Conservation (phyloP, 495 filamentous ascomycete genomes). For the Penicilliopsis zonata region DNA sequence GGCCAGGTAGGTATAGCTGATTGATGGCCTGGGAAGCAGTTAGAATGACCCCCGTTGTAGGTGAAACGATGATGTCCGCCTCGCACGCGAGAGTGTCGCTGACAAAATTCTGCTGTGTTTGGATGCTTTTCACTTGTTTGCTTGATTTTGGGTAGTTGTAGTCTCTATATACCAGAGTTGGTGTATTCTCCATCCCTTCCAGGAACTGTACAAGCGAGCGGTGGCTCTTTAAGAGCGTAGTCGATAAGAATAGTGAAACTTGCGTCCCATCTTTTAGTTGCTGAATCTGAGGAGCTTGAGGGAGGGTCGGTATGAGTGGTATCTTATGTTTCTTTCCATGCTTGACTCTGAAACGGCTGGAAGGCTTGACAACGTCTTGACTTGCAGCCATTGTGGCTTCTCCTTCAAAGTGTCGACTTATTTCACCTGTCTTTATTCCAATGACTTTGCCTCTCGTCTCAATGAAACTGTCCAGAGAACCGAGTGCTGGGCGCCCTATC, state of each 20-base stretch:
- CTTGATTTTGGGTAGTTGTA: not conserved
- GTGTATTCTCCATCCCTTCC: not conserved
- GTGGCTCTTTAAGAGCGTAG: not conserved
- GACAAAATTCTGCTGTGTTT: not conserved
- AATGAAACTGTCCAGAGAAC: slow-evolving; percentile 20
- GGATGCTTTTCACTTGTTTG: too few relatives aligned
- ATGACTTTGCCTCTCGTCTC: slow-evolving; percentile 10
- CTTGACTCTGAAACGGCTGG: too few relatives aligned
- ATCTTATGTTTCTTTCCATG: too few relatives aligned
- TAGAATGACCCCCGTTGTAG: slow-evolving; percentile 53
- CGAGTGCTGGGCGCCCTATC: slow-evolving; percentile 4
- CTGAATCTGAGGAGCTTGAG: too few relatives aligned
- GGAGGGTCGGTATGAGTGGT: too few relatives aligned
- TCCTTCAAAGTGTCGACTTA: too few relatives aligned
- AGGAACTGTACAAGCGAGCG: not conserved
- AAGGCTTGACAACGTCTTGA: too few relatives aligned
- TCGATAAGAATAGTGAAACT: not conserved
- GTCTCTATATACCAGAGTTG: not conserved
- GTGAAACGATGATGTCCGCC: slow-evolving; percentile 67
- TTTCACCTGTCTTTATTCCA: not conserved
- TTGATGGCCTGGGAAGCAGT: slow-evolving; percentile 65
- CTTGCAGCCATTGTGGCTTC: too few relatives aligned
- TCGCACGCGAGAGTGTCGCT: slow-evolving; percentile 24
- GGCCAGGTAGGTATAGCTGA: slow-evolving; percentile 56
- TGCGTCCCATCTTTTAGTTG: too few relatives aligned